phyloP scores from a whole-genome alignment of 2,329 filamentous ascomycete species.

The Pestalotiopsis sp. region DNA sequence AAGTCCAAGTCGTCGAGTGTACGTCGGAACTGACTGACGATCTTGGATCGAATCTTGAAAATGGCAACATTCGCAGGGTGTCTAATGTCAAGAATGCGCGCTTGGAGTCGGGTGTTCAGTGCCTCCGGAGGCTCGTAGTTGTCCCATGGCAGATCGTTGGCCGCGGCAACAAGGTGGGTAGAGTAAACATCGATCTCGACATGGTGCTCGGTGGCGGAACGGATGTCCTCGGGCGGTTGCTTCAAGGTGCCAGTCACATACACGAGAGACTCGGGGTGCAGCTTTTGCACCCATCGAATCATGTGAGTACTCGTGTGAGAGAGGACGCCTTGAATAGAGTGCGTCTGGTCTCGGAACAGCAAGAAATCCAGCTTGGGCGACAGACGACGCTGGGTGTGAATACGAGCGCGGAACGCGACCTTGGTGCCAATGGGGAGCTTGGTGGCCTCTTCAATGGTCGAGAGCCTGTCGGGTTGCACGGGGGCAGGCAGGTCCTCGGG shows the following conservation, averaged over 20 bases:
- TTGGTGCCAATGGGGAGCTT: constrained; percentile 50
- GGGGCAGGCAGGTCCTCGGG: constrained; percentile 16
- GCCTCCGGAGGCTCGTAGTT: constrained; percentile 66
- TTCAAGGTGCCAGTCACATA: constrained; percentile 74
- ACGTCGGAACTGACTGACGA: constrained; percentile 60
- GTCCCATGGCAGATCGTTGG: constrained; percentile 47
- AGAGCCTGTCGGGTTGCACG: constrained; percentile 17
- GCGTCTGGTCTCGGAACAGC: constrained; percentile 80
- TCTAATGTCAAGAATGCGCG: constrained; percentile 80
- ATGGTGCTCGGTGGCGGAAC: constrained; percentile 72
- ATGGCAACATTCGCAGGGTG: constrained; percentile 74
- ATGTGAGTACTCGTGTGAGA: constrained; percentile 51
- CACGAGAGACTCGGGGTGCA: constrained; percentile 77
- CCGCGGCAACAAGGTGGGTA: constrained; percentile 49
- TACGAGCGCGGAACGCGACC: constrained; percentile 67
- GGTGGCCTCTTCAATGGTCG: constrained; percentile 40
- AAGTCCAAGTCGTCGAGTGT: constrained; percentile 77
- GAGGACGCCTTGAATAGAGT: constrained; percentile 82
- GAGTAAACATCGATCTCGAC: constrained; percentile 70
- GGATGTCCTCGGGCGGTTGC: constrained; percentile 71
- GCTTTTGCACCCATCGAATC: constrained; percentile 81
- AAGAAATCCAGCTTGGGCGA: constrained; percentile 82
- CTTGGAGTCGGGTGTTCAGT: constrained; percentile 68
- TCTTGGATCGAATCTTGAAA: constrained; percentile 54
- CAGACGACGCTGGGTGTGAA: constrained; percentile 81